A percentile compares a stretch with the other conserved stretches of the same genome.
Evolutionary conservation across 139 green algal genomes (phyloP).

Genomic region (Desmodesmus armatus): DNA sequence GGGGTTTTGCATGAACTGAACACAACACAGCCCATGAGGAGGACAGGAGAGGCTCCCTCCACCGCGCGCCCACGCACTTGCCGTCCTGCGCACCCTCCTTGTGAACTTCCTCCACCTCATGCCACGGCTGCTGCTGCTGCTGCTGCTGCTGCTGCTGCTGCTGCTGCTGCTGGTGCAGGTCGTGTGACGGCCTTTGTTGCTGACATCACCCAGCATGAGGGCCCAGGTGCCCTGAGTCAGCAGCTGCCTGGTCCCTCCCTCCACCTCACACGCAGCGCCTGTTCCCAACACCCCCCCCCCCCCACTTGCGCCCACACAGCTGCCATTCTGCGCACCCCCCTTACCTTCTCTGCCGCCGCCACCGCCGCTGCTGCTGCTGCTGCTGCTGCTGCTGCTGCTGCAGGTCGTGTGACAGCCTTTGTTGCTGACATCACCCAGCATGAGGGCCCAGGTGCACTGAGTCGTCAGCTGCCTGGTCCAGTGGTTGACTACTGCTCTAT

Average conservation of each 20-base stretch:
- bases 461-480: not conserved
- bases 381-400: conserved; percentile 7
- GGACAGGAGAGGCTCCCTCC: no score
- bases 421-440: conserved; percentile 87
- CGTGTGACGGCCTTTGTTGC: conserved; percentile 84
- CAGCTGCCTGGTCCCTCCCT: not conserved
- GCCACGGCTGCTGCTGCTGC: not conserved
- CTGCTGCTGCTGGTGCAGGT: conserved; percentile 22
- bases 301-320: no score
- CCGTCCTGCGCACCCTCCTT: no score
- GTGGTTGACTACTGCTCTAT: conserved; percentile 66
- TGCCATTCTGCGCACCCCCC: no score
- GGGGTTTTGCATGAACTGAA: no score
- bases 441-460: no score
- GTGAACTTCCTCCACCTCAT: no score
- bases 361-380: not conserved
- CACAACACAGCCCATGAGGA: no score
- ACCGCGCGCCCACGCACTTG: no score
- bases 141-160: not conserved
- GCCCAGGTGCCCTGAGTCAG: no score
- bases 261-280: no score
- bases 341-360: not conserved
- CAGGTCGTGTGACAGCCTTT: conserved; percentile 74
- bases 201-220: conserved; percentile 78
- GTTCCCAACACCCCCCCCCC: no score